Evolutionary conservation across 306 rosid genomes (phyloP), one percentile per base, ranked within the genome.

Genomic region (Malus sieversii): DNA sequence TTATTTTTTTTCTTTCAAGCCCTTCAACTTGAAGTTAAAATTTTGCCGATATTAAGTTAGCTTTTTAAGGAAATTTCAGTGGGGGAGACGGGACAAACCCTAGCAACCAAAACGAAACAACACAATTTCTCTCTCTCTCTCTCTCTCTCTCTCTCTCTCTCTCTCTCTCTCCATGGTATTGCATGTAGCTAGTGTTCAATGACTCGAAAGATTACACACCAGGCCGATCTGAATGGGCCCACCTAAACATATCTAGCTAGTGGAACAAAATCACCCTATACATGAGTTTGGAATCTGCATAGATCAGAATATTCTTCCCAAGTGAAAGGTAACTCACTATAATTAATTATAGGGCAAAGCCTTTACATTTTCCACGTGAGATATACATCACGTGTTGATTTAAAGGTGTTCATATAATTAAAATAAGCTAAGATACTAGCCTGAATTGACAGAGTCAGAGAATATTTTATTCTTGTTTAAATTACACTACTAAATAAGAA

Each of bases 121-220:
- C 20, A n/a, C 19, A 55, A 15, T 1, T 1, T 3, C 32, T 57
- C 64, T 23, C 59, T 23, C 67, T 6, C 18, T 27, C 18, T 14
- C 66, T 27, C 15, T 6, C 18, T 27, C 18, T 14, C 66, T 27
- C 15, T 23, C 59, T 23, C 67, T 3, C 32, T 57, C 64, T 23
- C 59, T 23, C 67, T 6, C 18, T 27, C 18, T 14, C 66, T 27
- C 15, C 33, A 6, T 6, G 4, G 57, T 19, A 35, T 30, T 30
- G 32, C 32, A 30, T 22, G 32, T 65, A 10, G 23, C 45, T 60
- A 59, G 72, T 79, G 78, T 76, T 72, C 52, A 72, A 75, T 72
- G 78, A 75, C 78, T 48, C 63, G 62, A 79, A 79, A 83, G 78
- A 46, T 32, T 8, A 48, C 57, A 10, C 33, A 10, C 33, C 53